A percentile compares a stretch with the other conserved stretches of the same genome.
These are phyloP conservation scores for Tripidium arundinaceum DNA, from an alignment of 202 grass and related monocot species.

Conservation along the genomic window DNA sequence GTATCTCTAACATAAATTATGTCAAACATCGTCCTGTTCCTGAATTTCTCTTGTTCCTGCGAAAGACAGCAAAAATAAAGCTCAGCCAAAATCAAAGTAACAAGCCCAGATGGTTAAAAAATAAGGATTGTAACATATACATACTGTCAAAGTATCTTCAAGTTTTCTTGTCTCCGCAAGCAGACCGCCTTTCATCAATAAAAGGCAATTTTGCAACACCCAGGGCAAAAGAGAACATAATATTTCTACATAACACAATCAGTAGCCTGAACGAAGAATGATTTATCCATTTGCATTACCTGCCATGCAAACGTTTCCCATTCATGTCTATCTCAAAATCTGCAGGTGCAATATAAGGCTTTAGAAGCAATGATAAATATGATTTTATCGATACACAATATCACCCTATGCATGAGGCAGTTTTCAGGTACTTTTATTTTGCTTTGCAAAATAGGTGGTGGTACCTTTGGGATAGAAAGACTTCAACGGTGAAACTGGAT, in stretches of 20 bases:
- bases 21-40: constrained; percentile 86
- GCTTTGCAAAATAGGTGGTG: constrained; percentile 5
- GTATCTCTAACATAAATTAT: constrained; percentile 71
- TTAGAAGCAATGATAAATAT: constrained; percentile 2
- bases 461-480: constrained; percentile 94
- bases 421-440: constrained; percentile 3
- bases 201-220: constrained; percentile 97
- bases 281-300: constrained; percentile 46
- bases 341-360: constrained; percentile 42
- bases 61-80: constrained; percentile 27
- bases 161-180: constrained; percentile 76
- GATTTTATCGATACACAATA: constrained; percentile 12
- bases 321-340: constrained; percentile 99
- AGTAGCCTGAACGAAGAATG: constrained; percentile 3
- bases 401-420: constrained; percentile 14
- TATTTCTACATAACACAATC: constrained; percentile 22
- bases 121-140: constrained; percentile 33
- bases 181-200: constrained; percentile 71
- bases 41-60: constrained; percentile 89
- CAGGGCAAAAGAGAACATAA: constrained; percentile 44
- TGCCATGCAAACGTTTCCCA: constrained; percentile 97
- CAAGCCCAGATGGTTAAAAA: constrained; percentile 21
- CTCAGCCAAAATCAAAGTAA: constrained; percentile 20
- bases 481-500: constrained; percentile 78
- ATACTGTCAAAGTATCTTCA: constrained; percentile 81